Base-by-base conservation (phyloP, 805 yeast genomes). In the Jamesozyma piceae region DNA sequence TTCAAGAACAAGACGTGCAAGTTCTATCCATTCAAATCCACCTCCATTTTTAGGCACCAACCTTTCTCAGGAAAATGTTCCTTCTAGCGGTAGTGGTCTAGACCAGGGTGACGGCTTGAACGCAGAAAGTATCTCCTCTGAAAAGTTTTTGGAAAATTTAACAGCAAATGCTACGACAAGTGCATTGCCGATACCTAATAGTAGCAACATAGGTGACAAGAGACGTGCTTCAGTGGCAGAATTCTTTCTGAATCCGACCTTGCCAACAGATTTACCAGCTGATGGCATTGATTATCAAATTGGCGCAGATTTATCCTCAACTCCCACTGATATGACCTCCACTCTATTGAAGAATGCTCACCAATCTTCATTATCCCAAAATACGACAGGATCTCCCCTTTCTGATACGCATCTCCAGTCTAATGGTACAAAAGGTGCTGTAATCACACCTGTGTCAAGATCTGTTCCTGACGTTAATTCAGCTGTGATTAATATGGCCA, bases 221-320 rank as follows among this genome's bases (percentile, higher is more conserved):
- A 33, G 15, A 20, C 20, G 21, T 8, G 4, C 36, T 33, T 69
- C 80, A 1, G 75, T 73, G 1, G 77, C 75, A 49, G 79, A 75
- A 35, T 75, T 76, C 51, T 77, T 78, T 52, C 67, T 68, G 4
- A 15, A 22, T 34, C 19, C 18, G 3, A 20, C 37, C 14, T 5
- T 5, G 11, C 10, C 28, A 6, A 24, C 11, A 24, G 28, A 24
- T 11, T 24, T 11, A 6, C 6, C 6, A 6, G 28, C 10, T 24
- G 28, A 24, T 8, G 11, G 10, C 6, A 24, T 11, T 8, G 28
- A 24, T 24, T 6, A 24, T 8, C 28, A 24, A 8, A 24, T 24
- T 24, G 11, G 10, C 11, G 28, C 35, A 13, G 31, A 59, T 56
- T 39, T 64, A 22, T 5, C 38, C 37, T 31, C 38, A 27, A 32